Percentiles rank a stretch among this genome's conserved stretches.
Evolutionary conservation across 371 early-diverging fungal genomes (phyloP).

Genomic region (Apophysomyces sp.): DNA sequence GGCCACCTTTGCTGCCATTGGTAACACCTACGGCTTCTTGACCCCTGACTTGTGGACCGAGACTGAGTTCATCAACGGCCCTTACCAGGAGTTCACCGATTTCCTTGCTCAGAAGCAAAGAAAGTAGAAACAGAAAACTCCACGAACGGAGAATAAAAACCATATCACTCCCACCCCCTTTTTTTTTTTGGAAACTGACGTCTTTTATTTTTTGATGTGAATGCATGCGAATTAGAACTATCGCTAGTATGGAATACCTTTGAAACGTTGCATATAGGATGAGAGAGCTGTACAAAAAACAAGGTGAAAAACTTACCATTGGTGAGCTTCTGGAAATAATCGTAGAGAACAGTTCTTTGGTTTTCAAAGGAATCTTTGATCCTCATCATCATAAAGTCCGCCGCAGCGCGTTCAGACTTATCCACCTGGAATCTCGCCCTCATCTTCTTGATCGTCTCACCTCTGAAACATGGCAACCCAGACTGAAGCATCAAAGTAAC

Average conservation of each 20-base stretch:
- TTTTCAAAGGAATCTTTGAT: constrained; percentile 93
- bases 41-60: constrained; percentile 95
- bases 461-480: constrained; percentile 98
- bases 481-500: constrained; percentile 94
- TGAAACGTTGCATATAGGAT: neutral
- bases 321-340: constrained; percentile 88
- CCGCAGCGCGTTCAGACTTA: constrained; percentile 87
- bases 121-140: constrained; percentile 21
- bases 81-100: constrained; percentile 91
- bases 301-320: constrained; percentile 60
- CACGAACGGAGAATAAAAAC: neutral
- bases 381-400: constrained; percentile 90
- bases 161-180: neutral
- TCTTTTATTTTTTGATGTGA: neutral
- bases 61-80: constrained; percentile 79
- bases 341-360: constrained; percentile 81
- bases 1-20: constrained; percentile 97
- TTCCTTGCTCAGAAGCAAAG: constrained; percentile 64
- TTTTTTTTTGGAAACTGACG: neutral
- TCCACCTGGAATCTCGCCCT: constrained; percentile 91
- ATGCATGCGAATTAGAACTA: neutral
- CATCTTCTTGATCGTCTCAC: constrained; percentile 86
- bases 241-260: constrained; percentile 10
- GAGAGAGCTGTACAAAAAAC: neutral
- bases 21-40: constrained; percentile 94